Evolutionary conservation across 768 basidiomycete genomes (phyloP).

Genomic region (Termitomyces sp.): DNA sequence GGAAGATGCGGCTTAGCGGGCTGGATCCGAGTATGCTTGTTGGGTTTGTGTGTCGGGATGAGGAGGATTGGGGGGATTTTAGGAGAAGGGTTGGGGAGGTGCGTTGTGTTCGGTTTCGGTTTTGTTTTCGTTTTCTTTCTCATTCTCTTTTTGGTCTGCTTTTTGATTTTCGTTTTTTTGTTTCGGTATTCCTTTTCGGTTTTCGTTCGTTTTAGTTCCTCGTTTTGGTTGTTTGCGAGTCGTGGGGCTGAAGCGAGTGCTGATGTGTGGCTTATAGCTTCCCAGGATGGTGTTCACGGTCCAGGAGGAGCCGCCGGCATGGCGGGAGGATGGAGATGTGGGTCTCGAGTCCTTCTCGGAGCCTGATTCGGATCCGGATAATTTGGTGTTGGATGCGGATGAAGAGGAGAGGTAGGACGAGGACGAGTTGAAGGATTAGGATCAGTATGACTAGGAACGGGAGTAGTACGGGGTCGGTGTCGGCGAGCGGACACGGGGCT

Average conservation of each 20-base stretch:
- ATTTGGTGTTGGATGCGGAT: conserved; percentile 29
- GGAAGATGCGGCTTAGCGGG: conserved; percentile 89
- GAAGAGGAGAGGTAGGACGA: conserved; percentile 23
- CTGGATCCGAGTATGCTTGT: conserved; percentile 97
- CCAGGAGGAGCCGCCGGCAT: conserved; percentile 83
- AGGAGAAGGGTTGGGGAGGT: conserved; percentile 71
- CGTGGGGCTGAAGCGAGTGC: too few species aligned
- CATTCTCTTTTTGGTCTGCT: too few species aligned
- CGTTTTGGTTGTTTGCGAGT: too few species aligned
- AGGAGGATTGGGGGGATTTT: conserved; percentile 85
- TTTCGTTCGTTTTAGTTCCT: too few species aligned
- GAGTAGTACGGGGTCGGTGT: conserved; percentile 44
- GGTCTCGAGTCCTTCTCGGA: conserved; percentile 84
- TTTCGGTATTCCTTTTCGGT: too few species aligned
- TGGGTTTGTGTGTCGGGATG: conserved; percentile 83
- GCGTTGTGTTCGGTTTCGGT: too few species aligned
- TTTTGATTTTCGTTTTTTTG: too few species aligned
- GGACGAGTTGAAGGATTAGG: too few species aligned
- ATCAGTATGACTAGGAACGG: conserved; percentile 25
- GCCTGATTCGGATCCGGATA: conserved; percentile 63
- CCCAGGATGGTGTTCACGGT: conserved; percentile 79
- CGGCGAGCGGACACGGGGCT: conserved; percentile 19
- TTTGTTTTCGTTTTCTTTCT: too few species aligned
- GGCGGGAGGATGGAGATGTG: conserved; percentile 76
- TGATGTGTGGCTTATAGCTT: conserved; percentile 28